Base-by-base conservation (phyloP, 805 yeast genomes). In the Nakazawaea wyomingensis region DNA sequence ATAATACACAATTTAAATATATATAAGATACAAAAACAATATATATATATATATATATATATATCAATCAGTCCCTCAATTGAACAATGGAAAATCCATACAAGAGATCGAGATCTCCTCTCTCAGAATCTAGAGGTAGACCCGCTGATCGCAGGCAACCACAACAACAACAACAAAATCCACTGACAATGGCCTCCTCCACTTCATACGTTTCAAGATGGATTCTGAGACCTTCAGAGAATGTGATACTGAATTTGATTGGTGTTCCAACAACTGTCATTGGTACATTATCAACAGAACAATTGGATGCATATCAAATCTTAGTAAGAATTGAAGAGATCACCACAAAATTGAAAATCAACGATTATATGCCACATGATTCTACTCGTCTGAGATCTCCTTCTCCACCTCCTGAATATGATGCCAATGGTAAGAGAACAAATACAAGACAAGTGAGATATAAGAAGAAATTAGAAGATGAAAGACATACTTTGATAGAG, bases 361-460 rank as follows among this genome's bases (percentile, higher is more conserved):
- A 74, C 41, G 74, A 72, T 29, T 63, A 75, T 13, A 66, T 74
- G 9, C 82, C 82, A 1, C 71, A 76, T 0, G 65, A 64, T 41
- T 69, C 64, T n/a, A n/a, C n/a, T n/a, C n/a, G n/a, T 50, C 53
- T 54, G 47, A 63, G 78, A 47, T 86, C 95, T 2, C 88, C 90
- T 0, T 86, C 96, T 2, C 98, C 98, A 0, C 89, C 96, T 2
- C 99, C 99, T 1, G 77, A 76, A 45, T 93, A 93, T 61, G 98
- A 93, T 62, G 61, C 71, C 24, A 62, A 67, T 18, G 99, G 99
- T 35, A 82, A 79, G 57, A 80, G 98, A 55, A 79, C 78, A 8
- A 93, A 93, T 58, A 89, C 98, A 0, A 66, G 95, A 43, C 96
- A 85, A 40, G 73, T 66, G 35, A 66, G 96, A 40, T 76, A 78